phyloP scores from a whole-genome alignment of 2,329 filamentous ascomycete genomes.

The Trichoderma harzianum region DNA sequence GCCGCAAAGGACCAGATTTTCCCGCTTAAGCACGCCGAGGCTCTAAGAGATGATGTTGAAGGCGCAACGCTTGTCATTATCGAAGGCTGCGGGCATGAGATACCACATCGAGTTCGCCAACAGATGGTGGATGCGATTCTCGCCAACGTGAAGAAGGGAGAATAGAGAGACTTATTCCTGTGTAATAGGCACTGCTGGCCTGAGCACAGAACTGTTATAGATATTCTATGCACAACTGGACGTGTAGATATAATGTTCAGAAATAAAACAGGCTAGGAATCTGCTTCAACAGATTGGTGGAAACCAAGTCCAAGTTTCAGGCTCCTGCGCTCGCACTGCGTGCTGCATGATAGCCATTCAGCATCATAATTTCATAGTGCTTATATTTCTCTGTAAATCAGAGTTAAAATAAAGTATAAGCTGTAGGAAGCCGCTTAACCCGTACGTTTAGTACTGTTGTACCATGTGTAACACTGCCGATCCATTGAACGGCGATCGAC shows the following conservation, averaged over 20 bases:
- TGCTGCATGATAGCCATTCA: too few relatives aligned
- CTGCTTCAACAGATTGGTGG: too few relatives aligned
- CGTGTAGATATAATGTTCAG: neutral
- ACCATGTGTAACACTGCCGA: neutral
- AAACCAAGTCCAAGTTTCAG: too few relatives aligned
- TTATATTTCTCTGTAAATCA: too few relatives aligned
- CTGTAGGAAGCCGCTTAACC: too few relatives aligned
- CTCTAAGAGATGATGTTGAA: neutral
- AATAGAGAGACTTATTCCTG: neutral
- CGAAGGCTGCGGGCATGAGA: constrained; percentile 2
- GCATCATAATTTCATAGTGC: too few relatives aligned
- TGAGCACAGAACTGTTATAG: neutral
- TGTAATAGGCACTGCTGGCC: neutral
- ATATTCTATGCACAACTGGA: neutral
- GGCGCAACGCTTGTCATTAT: neutral
- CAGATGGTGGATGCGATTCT: neutral
- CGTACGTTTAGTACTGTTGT: neutral
- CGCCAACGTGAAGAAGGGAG: neutral
- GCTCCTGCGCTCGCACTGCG: too few relatives aligned
- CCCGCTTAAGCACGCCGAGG: neutral
- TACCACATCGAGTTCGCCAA: neutral
- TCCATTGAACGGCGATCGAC: neutral
- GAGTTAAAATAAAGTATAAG: too few relatives aligned
- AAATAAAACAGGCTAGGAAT: neutral
- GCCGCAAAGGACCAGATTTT: constrained; percentile 1